Percentiles rank a stretch among this genome's conserved stretches.
phyloP scores from a whole-genome alignment of 192 early-diverging fungal genomes.

The Piromyces sp. region DNA sequence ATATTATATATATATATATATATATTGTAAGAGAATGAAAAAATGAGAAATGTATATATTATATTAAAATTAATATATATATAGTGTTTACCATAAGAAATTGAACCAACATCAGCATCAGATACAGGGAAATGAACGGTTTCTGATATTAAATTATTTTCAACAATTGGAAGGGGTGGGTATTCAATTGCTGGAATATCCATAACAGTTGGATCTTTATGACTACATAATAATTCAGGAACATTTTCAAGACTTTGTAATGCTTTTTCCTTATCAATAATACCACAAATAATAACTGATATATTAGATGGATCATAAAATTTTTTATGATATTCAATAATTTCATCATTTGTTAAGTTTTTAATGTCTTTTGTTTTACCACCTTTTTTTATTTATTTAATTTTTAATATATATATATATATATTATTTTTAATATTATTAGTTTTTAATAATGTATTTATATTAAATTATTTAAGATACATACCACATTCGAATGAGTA shows the following conservation, averaged over 20 bases:
- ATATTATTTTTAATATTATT: too few relatives aligned
- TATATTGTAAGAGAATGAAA: not conserved
- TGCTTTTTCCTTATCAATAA: conserved; percentile 17
- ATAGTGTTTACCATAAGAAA: conserved; percentile 16
- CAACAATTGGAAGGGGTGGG: not conserved
- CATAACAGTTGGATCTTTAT: conserved; percentile 8
- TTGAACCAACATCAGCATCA: conserved; percentile 43
- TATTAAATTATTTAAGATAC: too few relatives aligned
- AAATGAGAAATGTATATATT: too few relatives aligned
- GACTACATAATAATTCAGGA: conserved; percentile 26
- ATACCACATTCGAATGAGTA: conserved; percentile 58
- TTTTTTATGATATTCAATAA: conserved; percentile 52
- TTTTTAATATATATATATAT: too few relatives aligned
- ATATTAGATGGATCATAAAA: conserved; percentile 58
- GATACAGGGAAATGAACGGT: conserved; percentile 42
- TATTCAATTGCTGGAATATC: conserved; percentile 1
- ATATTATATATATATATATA: too few relatives aligned
- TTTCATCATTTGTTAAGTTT: conserved; percentile 51
- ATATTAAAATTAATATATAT: not conserved
- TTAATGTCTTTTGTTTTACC: conserved; percentile 55
- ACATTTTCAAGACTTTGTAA: conserved; percentile 19
- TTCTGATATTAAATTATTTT: conserved; percentile 14
- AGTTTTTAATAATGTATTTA: too few relatives aligned
- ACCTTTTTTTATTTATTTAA: too few relatives aligned
- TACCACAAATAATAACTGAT: conserved; percentile 44